Conservation (phyloP, 1,139 yeast genomes). For the Hanseniaspora uvarum region DNA sequence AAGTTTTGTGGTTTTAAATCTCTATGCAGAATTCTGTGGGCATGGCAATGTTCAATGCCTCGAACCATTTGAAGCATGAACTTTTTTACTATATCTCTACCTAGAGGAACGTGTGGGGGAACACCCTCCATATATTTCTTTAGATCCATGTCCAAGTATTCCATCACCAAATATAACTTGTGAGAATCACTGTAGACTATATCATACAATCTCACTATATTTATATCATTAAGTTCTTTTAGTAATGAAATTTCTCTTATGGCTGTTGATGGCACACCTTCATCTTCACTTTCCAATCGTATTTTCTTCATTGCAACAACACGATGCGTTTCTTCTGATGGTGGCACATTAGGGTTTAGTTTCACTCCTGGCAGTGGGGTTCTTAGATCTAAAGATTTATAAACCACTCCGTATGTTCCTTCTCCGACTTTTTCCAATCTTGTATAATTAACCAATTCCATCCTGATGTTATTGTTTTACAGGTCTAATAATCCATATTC, state of each 20-base stretch:
- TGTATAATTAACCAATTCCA: conserved; percentile 80
- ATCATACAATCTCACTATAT: conserved; percentile 82
- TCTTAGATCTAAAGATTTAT: conserved; percentile 82
- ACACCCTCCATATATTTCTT: conserved; percentile 94
- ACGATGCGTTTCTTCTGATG: conserved; percentile 56
- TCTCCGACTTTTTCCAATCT: conserved; percentile 96
- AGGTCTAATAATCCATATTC: background rate
- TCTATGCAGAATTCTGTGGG: conserved; percentile 88
- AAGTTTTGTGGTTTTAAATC: conserved; percentile 94
- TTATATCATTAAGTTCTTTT: conserved; percentile 86
- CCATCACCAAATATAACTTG: conserved; percentile 85
- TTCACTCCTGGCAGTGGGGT: conserved; percentile 3
- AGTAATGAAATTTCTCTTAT: conserved; percentile 88
- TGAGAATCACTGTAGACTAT: conserved; percentile 96
- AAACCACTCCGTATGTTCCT: conserved; percentile 97
- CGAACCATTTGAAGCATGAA: conserved; percentile 87
- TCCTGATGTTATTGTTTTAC: conserved; percentile 39
- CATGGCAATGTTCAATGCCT: conserved; percentile 91
- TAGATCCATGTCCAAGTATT: conserved; percentile 84
- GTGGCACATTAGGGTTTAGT: background rate
- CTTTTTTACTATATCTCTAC: conserved; percentile 79
- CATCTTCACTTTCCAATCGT: conserved; percentile 92
- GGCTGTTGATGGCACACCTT: conserved; percentile 97
- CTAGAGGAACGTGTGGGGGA: conserved; percentile 85
- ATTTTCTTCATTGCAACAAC: conserved; percentile 91